A percentile compares a stretch with the other conserved stretches of the same genome.
These are phyloP conservation scores for Eleusine coracana DNA, from an alignment of 176 grass and related monocot species.

Conservation along the genomic window DNA sequence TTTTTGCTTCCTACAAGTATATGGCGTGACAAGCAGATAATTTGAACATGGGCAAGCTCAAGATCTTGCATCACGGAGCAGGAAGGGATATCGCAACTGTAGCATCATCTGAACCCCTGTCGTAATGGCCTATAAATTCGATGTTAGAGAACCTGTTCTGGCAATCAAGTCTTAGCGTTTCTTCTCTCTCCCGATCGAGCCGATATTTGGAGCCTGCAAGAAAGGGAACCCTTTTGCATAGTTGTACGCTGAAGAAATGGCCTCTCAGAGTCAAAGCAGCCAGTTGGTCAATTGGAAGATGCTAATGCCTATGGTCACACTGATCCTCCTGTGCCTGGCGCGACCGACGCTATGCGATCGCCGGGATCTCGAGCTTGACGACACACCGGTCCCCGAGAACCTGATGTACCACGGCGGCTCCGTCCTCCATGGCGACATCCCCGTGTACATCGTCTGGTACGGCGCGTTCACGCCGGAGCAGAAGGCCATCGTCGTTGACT, in stretches of 20 bases:
- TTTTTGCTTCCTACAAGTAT: too few relatives aligned
- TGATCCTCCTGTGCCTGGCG: slow-evolving; percentile 13
- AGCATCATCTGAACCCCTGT: not conserved
- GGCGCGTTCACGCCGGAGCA: slow-evolving; percentile 44
- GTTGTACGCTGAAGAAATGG: not conserved
- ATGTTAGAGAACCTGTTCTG: not conserved
- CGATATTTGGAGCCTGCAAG: too few relatives aligned
- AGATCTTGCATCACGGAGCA: slow-evolving; percentile 4
- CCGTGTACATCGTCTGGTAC: slow-evolving; percentile 52
- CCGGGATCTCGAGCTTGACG: not conserved
- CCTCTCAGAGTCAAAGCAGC: not conserved
- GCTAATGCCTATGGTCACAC: not conserved
- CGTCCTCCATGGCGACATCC: slow-evolving; percentile 47
- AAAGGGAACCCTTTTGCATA: not conserved
- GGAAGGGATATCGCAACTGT: not conserved
- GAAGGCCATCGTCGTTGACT: slow-evolving; percentile 58
- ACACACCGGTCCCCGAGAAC: not conserved
- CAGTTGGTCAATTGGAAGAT: not conserved
- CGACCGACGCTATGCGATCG: not conserved
- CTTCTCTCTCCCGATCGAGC: not conserved
- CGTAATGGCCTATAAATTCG: slow-evolving; percentile 1
- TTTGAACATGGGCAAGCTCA: not conserved
- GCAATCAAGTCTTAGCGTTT: not conserved
- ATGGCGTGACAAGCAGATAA: not conserved
- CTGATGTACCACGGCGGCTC: slow-evolving; percentile 54